A percentile compares a stretch with the other conserved stretches of the same genome.
phyloP scores from a whole-genome alignment of 1,284 basidiomycete species.

The Heterobasidion occidentale region DNA sequence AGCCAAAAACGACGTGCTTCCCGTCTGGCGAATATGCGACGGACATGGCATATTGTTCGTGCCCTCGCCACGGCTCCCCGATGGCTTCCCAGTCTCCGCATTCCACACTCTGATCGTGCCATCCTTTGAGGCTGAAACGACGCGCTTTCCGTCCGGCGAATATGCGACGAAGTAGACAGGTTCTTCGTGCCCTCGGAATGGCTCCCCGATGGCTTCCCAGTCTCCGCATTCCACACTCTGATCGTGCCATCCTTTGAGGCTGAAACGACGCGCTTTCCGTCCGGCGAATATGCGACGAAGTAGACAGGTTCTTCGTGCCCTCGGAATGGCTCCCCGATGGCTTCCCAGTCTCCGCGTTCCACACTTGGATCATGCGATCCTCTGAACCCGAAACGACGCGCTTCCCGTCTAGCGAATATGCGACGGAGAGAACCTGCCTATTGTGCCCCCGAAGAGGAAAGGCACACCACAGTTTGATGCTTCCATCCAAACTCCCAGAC shows the following conservation, averaged over 20 bases:
- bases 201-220: not conserved
- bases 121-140: not conserved
- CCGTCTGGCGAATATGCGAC: too few relatives aligned
- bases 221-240: not conserved
- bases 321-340: not conserved
- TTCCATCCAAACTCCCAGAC: too few relatives aligned
- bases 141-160: not conserved
- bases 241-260: not conserved
- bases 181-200: not conserved
- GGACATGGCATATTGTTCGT: too few relatives aligned
- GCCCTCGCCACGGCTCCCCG: too few relatives aligned
- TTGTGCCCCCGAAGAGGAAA: too few relatives aligned
- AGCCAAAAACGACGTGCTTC: too few relatives aligned
- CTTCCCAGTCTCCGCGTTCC: not conserved
- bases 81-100: not conserved
- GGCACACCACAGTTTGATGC: too few relatives aligned
- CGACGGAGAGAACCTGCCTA: too few relatives aligned
- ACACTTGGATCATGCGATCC: not conserved
- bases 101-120: not conserved
- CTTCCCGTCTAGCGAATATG: not conserved
- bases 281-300: not conserved
- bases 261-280: not conserved
- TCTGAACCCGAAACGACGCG: not conserved
- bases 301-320: not conserved
- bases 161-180: not conserved